Percentiles rank a stretch among this genome's conserved stretches.
Conservation (phyloP, 352 stramenopile genomes). For the Aphanomyces invadans region DNA sequence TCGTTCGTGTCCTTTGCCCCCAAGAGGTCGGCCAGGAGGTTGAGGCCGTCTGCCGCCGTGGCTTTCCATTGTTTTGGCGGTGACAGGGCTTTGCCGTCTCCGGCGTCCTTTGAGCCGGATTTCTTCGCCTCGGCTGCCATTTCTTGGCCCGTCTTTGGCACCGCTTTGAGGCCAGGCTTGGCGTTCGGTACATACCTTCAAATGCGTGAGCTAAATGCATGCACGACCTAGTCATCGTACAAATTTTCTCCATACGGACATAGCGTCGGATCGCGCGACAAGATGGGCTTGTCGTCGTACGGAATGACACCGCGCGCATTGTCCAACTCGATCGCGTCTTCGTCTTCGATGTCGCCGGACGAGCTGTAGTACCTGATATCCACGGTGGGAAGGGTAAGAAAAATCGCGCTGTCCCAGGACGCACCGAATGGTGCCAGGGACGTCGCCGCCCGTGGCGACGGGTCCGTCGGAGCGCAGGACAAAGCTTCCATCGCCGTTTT, state of each 20-base stretch:
- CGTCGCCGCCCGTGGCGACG: slow-evolving; percentile 50
- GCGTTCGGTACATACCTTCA: slow-evolving; percentile 43
- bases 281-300: slow-evolving; percentile 40
- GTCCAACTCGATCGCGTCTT: slow-evolving; percentile 56
- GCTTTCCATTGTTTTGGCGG: slow-evolving; percentile 66
- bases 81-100: slow-evolving; percentile 31
- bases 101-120: slow-evolving; percentile 31
- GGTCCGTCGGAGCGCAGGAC: slow-evolving; percentile 67
- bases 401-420: not conserved
- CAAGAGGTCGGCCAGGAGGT: slow-evolving; percentile 77
- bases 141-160: slow-evolving; percentile 32
- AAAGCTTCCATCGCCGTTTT: slow-evolving; percentile 76
- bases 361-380: slow-evolving; percentile 15
- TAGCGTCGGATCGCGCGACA: slow-evolving; percentile 53
- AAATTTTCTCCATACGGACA: slow-evolving; percentile 71
- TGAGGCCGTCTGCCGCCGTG: slow-evolving; percentile 70
- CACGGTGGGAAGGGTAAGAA: not conserved
- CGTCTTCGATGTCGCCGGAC: slow-evolving; percentile 40
- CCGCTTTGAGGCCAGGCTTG: slow-evolving; percentile 33
- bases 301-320: slow-evolving; percentile 44
- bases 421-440: slow-evolving; percentile 60
- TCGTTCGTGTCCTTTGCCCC: slow-evolving; percentile 46
- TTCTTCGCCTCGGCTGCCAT: slow-evolving; percentile 56
- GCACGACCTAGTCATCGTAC: too few relatives aligned
- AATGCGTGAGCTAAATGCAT: too few relatives aligned